Evolutionary conservation across 768 basidiomycete genomes (phyloP).

Genomic region (Termitomyces bulborhizus): DNA sequence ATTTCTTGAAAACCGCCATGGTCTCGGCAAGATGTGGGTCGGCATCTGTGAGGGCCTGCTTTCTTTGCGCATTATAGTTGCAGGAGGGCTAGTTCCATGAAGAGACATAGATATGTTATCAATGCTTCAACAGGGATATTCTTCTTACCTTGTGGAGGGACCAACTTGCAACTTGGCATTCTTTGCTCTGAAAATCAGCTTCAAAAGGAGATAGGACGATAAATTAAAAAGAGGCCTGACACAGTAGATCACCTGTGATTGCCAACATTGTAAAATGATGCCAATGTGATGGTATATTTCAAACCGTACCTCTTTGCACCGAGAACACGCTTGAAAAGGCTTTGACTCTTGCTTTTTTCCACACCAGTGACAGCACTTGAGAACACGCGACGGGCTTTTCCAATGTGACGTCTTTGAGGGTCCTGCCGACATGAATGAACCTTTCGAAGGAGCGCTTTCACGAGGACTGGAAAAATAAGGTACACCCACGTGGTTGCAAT

Average conservation of each 20-base stretch:
- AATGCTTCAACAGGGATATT: too few species aligned
- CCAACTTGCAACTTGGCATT: slow-evolving; percentile 21
- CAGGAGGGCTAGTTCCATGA: background rate
- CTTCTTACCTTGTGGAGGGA: slow-evolving; percentile 4
- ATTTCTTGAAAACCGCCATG: background rate
- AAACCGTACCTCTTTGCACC: slow-evolving; percentile 20
- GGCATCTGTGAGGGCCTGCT: background rate
- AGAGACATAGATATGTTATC: too few species aligned
- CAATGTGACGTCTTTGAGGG: slow-evolving; percentile 12
- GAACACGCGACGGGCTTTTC: slow-evolving; percentile 22
- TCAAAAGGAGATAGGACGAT: slow-evolving; percentile 5
- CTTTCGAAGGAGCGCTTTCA: background rate
- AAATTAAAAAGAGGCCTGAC: slow-evolving; percentile 7
- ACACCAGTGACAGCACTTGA: slow-evolving; percentile 24
- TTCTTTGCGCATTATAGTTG: background rate
- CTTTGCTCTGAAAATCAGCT: slow-evolving; percentile 7
- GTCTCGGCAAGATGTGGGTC: background rate
- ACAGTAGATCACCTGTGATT: slow-evolving; percentile 19
- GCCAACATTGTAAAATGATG: background rate
- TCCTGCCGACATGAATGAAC: background rate
- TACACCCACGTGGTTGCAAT: background rate
- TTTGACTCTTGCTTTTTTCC: slow-evolving; percentile 6
- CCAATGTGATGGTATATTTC: background rate
- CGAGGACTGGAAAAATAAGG: background rate
- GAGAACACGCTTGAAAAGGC: slow-evolving; percentile 8